Evolutionary conservation across 495 filamentous ascomycete species (phyloP).

Genomic region (Tuber microsphaerosporum): DNA sequence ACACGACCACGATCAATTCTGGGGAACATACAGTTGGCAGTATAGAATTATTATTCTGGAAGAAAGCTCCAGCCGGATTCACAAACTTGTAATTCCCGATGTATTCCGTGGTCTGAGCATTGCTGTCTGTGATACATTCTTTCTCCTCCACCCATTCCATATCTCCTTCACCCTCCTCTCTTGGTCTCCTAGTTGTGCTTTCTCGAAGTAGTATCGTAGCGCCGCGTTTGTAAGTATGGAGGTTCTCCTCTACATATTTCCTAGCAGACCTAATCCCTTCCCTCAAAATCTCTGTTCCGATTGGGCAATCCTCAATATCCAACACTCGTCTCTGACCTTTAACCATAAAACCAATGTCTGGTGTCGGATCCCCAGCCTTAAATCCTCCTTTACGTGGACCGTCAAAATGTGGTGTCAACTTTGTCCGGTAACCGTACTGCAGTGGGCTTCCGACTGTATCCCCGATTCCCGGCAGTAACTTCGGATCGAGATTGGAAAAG

Average conservation of each 20-base stretch:
- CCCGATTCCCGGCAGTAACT: constrained; percentile 65
- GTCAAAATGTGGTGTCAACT: constrained; percentile 92
- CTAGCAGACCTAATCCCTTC: constrained; percentile 68
- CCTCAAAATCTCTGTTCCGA: constrained; percentile 78
- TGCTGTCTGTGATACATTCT: constrained; percentile 76
- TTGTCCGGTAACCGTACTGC: constrained; percentile 89
- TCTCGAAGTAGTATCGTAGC: constrained; percentile 87
- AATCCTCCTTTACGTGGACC: constrained; percentile 48
- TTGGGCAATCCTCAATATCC: constrained; percentile 96
- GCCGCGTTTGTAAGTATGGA: constrained; percentile 65
- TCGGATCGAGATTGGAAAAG: constrained; percentile 72
- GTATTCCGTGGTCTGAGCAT: constrained; percentile 73
- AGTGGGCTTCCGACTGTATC: constrained; percentile 85
- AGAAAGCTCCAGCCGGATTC: constrained; percentile 88
- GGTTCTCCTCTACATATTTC: constrained; percentile 59
- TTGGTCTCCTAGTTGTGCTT: constrained; percentile 63
- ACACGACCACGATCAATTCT: background rate
- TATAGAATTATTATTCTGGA: constrained; percentile 99
- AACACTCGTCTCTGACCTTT: constrained; percentile 66
- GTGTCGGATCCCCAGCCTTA: constrained; percentile 48
- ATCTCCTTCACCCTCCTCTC: constrained; percentile 39
- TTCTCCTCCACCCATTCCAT: constrained; percentile 63
- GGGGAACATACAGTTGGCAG: constrained; percentile 50
- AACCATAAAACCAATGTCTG: constrained; percentile 81
- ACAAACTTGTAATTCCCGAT: constrained; percentile 76